Conservation (phyloP, 805 yeast species). For the Candida manassasensis region DNA sequence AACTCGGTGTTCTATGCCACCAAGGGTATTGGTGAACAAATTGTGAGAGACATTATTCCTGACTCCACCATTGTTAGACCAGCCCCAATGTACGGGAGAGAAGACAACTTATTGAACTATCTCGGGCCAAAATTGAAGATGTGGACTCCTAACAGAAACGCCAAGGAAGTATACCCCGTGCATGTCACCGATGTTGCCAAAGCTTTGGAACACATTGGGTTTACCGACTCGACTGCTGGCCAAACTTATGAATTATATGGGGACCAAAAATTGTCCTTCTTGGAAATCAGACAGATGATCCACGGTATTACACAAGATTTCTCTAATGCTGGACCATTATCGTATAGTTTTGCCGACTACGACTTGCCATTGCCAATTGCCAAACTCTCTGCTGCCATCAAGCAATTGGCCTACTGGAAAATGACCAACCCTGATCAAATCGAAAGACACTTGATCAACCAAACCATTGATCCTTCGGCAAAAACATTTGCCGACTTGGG, state of each 20-base stretch:
- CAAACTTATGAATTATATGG: slow-evolving; percentile 73
- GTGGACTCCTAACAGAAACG: slow-evolving; percentile 62
- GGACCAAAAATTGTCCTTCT: slow-evolving; percentile 55
- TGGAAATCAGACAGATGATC: slow-evolving; percentile 66
- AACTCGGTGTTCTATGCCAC: slow-evolving; percentile 71
- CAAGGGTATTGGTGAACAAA: slow-evolving; percentile 73
- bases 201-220: slow-evolving; percentile 74
- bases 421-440: slow-evolving; percentile 66
- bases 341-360: slow-evolving; percentile 41
- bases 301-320: slow-evolving; percentile 54
- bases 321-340: slow-evolving; percentile 41
- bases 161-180: slow-evolving; percentile 63
- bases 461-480: slow-evolving; percentile 55
- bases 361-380: slow-evolving; percentile 42
- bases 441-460: slow-evolving; percentile 68
- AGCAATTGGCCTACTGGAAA: slow-evolving; percentile 41
- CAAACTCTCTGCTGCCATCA: slow-evolving; percentile 40
- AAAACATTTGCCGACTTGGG: slow-evolving; percentile 68
- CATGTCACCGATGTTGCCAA: slow-evolving; percentile 74
- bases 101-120: slow-evolving; percentile 63
- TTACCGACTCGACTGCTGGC: slow-evolving; percentile 76
- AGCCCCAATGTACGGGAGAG: slow-evolving; percentile 71
- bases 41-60: slow-evolving; percentile 62
- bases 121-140: slow-evolving; percentile 52
- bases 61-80: slow-evolving; percentile 84